Evolutionary conservation across 495 filamentous ascomycete genomes (phyloP).

Genomic region (Penicillium bovifimosum): DNA sequence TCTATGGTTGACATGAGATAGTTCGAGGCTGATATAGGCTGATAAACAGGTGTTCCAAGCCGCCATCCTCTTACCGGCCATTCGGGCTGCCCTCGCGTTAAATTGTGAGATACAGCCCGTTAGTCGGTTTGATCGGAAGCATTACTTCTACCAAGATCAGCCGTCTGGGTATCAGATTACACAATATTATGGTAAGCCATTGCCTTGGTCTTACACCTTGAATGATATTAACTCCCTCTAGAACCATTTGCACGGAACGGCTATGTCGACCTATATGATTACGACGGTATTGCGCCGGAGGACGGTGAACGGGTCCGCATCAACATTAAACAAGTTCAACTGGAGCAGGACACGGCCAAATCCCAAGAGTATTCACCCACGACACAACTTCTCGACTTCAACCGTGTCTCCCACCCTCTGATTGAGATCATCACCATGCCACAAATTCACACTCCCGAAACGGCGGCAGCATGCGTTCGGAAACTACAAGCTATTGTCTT

Average conservation of each 20-base stretch:
- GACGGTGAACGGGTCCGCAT: conserved; percentile 61
- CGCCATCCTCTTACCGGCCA: conserved; percentile 76
- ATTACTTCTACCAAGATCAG: conserved; percentile 99
- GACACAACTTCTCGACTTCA: conserved; percentile 84
- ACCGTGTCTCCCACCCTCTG: conserved; percentile 83
- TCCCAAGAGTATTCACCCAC: conserved; percentile 70
- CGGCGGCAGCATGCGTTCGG: conserved; percentile 78
- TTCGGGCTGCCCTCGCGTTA: conserved; percentile 82
- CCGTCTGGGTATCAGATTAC: conserved; percentile 96
- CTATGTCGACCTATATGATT: conserved; percentile 56
- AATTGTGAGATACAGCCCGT: conserved; percentile 67
- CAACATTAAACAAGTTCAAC: conserved; percentile 86
- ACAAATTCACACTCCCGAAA: conserved; percentile 74
- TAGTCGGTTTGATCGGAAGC: conserved; percentile 89
- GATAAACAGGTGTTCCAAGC: conserved; percentile 60
- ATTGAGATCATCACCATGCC: conserved; percentile 94
- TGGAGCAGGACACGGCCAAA: conserved; percentile 98
- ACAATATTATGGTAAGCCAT: conserved; percentile 70
- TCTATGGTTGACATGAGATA: neutral
- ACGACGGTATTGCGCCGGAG: conserved; percentile 75
- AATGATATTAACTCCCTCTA: conserved; percentile 16
- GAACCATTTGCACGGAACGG: conserved; percentile 82
- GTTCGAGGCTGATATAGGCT: conserved; percentile 9
- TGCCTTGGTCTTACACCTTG: neutral
- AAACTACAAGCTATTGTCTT: conserved; percentile 85